Evolutionary conservation across 164 flowering plant genomes (phyloP).

Genomic region (Piper betle): DNA sequence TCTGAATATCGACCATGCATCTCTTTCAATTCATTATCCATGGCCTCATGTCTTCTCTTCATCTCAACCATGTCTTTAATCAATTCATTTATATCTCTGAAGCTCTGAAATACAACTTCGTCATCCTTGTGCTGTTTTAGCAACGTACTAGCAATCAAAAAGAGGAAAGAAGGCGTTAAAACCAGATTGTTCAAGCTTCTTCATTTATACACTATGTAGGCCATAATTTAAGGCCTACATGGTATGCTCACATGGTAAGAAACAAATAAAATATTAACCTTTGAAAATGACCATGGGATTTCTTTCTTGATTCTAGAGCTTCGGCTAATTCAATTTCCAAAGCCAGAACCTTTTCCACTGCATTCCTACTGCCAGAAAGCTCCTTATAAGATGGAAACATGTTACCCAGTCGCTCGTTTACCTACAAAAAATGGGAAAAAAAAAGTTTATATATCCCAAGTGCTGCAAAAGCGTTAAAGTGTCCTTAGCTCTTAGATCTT

Average conservation of each 20-base stretch:
- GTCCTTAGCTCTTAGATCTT: background rate
- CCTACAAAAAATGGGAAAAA: conserved; percentile 24
- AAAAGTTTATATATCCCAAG: background rate
- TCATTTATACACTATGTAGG: background rate
- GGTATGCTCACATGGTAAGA: background rate
- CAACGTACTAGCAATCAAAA: conserved; percentile 57
- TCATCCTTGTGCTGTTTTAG: conserved; percentile 79
- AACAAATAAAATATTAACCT: conserved; percentile 32
- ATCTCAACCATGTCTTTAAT: conserved; percentile 76
- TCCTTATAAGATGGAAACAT: conserved; percentile 57
- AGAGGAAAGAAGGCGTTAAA: background rate
- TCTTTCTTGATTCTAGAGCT: conserved; percentile 63
- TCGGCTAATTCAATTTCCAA: conserved; percentile 93
- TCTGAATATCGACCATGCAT: conserved; percentile 92
- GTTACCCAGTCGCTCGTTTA: conserved; percentile 54
- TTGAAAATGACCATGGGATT: conserved; percentile 48
- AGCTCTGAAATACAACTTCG: conserved; percentile 77
- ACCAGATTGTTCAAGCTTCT: background rate
- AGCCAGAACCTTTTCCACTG: conserved; percentile 84
- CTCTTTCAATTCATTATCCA: conserved; percentile 76
- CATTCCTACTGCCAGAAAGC: conserved; percentile 47
- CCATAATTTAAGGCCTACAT: background rate
- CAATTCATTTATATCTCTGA: conserved; percentile 85
- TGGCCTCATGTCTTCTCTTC: conserved; percentile 42
- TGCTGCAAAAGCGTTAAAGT: background rate